phyloP scores from a whole-genome alignment of 2,329 filamentous ascomycete species.

The Colletotrichum tofieldiae region DNA sequence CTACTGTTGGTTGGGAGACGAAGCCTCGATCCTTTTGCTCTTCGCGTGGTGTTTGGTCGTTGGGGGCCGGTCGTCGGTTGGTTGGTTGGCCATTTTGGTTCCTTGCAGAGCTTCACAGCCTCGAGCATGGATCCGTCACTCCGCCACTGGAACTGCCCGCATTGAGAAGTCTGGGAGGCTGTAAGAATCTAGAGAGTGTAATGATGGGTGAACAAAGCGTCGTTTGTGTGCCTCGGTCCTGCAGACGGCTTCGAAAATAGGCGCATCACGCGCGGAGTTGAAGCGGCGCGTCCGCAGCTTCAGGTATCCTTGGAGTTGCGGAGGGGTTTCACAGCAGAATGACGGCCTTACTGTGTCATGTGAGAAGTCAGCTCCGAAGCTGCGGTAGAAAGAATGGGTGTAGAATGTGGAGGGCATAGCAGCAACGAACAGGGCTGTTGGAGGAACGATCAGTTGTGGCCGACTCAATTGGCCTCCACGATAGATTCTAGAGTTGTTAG shows the following conservation, averaged over 20 bases:
- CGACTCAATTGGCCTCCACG: neutral
- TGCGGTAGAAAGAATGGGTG: conserved; percentile 22
- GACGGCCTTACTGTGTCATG: neutral
- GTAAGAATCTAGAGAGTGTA: neutral
- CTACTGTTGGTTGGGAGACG: neutral
- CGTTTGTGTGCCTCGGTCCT: conserved; percentile 22
- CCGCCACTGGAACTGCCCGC: neutral
- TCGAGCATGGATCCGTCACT: conserved; percentile 14
- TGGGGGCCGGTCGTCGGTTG: conserved; percentile 1
- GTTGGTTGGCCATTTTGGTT: neutral
- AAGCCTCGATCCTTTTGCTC: neutral
- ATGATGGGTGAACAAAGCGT: neutral
- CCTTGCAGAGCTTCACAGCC: conserved; percentile 35
- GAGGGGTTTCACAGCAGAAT: neutral
- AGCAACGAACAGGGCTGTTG: neutral
- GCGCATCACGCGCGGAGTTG: neutral
- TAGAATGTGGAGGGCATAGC: neutral
- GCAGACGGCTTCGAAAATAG: conserved; percentile 15
- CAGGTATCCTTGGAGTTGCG: conserved; percentile 1
- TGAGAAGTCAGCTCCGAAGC: neutral
- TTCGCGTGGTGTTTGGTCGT: neutral
- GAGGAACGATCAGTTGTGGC: neutral
- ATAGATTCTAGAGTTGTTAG: neutral
- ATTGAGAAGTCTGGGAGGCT: neutral
- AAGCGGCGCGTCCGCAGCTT: conserved; percentile 2